A percentile compares a stretch with the other conserved stretches of the same genome.
phyloP scores from a whole-genome alignment of 179 eudicot species.

The Silene coronaria region DNA sequence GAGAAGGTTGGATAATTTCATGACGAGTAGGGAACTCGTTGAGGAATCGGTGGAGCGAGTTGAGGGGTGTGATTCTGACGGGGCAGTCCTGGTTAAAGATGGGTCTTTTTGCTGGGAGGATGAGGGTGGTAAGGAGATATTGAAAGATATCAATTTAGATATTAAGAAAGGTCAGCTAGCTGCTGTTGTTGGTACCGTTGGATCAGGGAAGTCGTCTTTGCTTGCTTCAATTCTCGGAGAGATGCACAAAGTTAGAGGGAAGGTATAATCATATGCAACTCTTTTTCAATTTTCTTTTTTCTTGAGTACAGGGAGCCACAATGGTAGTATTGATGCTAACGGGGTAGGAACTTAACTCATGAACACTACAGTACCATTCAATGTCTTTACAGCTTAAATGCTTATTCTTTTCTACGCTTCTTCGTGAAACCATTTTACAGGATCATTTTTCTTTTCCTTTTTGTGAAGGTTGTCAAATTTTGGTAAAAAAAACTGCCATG shows the following conservation, averaged over 20 bases:
- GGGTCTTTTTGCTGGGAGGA: constrained; percentile 90
- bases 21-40: constrained; percentile 69
- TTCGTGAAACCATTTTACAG: too few relatives aligned
- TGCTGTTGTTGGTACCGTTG: constrained; percentile 92
- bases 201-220: constrained; percentile 88
- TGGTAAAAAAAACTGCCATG: too few relatives aligned
- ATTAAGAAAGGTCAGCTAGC: constrained; percentile 74
- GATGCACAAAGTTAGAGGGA: constrained; percentile 78
- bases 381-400: too few relatives aligned
- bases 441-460: too few relatives aligned
- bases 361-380: too few relatives aligned
- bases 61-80: constrained; percentile 45
- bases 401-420: too few relatives aligned
- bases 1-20: constrained; percentile 61
- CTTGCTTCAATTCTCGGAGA: constrained; percentile 83
- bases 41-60: constrained; percentile 56
- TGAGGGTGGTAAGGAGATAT: constrained; percentile 42
- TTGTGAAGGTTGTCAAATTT: too few relatives aligned
- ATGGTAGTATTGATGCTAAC: too few relatives aligned
- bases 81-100: constrained; percentile 61
- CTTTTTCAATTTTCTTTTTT: not conserved
- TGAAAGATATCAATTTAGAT: constrained; percentile 49
- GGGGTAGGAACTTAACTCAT: too few relatives aligned
- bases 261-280: constrained; percentile 36
- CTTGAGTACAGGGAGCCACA: too few relatives aligned